Percentiles rank a stretch among this genome's conserved stretches.
phyloP scores from a whole-genome alignment of 164 flowering plant species.

The Tinospora cordifolia region DNA sequence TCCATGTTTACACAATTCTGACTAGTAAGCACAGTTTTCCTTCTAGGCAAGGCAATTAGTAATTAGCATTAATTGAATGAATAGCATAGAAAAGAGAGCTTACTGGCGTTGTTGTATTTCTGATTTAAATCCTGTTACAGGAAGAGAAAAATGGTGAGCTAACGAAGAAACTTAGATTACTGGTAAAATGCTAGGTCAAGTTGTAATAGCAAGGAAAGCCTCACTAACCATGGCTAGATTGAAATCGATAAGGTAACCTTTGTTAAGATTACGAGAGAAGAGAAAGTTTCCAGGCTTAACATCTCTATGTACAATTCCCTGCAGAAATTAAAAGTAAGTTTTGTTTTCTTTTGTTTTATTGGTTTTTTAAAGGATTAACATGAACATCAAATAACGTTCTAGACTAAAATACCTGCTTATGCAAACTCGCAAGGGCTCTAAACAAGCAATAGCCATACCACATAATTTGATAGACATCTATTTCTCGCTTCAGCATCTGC shows the following conservation, averaged over 20 bases:
- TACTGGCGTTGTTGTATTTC: constrained; percentile 43
- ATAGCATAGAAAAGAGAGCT: constrained; percentile 19
- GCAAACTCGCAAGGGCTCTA: constrained; percentile 76
- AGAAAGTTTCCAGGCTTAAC: constrained; percentile 97
- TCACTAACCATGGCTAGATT: constrained; percentile 84
- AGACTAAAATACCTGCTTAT: constrained; percentile 57
- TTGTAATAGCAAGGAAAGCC: constrained; percentile 5
- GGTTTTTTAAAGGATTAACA: not conserved
- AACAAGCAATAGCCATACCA: constrained; percentile 97
- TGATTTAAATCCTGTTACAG: constrained; percentile 60
- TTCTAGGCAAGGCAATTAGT: too few species aligned
- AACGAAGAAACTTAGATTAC: not conserved
- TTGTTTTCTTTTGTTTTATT: not conserved
- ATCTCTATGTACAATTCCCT: constrained; percentile 94
- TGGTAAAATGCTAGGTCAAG: not conserved
- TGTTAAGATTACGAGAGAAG: constrained; percentile 54
- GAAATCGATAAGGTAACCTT: constrained; percentile 94
- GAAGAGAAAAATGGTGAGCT: constrained; percentile 1
- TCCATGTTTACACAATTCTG: too few species aligned
- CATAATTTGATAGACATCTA: constrained; percentile 58
- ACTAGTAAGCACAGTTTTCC: too few species aligned
- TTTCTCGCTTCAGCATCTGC: constrained; percentile 74
- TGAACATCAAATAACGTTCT: constrained; percentile 5
- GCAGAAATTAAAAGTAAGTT: constrained; percentile 14
- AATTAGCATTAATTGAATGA: not conserved